Evolutionary conservation across 129 eudicot species (phyloP).

Genomic region (Flaveria bidentis): DNA sequence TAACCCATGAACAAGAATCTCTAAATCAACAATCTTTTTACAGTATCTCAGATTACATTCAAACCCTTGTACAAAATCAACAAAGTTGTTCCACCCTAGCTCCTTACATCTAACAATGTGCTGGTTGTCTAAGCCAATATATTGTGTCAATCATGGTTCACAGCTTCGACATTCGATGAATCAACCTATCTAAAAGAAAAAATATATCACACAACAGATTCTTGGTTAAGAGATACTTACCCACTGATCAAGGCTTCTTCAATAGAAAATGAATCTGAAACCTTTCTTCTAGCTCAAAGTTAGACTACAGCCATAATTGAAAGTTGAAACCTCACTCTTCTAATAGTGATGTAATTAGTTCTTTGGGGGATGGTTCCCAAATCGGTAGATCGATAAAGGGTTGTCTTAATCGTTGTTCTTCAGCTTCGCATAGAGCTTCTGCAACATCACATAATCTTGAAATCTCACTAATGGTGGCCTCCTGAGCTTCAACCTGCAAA

Average conservation of each 20-base stretch:
- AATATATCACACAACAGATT: conserved; percentile 27
- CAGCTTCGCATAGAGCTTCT: conserved; percentile 58
- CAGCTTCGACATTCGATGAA: conserved; percentile 7
- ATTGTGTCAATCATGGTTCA: conserved; percentile 26
- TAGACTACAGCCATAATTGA: conserved; percentile 10
- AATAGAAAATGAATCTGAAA: conserved; percentile 18
- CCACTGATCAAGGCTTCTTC: conserved; percentile 13
- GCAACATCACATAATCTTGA: conserved; percentile 66
- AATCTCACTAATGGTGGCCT: conserved; percentile 52
- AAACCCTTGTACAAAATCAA: conserved; percentile 34
- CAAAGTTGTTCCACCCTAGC: conserved; percentile 24
- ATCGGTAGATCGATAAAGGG: conserved; percentile 54
- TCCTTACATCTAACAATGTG: conserved; percentile 35
- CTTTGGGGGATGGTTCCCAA: conserved; percentile 66
- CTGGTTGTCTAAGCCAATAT: conserved; percentile 11
- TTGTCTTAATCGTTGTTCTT: conserved; percentile 55
- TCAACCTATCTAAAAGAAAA: conserved; percentile 35
- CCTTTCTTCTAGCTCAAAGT: conserved; percentile 23
- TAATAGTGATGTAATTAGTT: conserved; percentile 52
- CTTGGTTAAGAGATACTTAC: conserved; percentile 26
- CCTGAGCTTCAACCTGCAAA: conserved; percentile 71
- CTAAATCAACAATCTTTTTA: conserved; percentile 25
- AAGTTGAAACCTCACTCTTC: conserved; percentile 38
- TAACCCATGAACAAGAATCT: conserved; percentile 14
- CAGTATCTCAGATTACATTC: conserved; percentile 33